phyloP scores from a whole-genome alignment of 83 land plant species.

The Picea engelmannii region DNA sequence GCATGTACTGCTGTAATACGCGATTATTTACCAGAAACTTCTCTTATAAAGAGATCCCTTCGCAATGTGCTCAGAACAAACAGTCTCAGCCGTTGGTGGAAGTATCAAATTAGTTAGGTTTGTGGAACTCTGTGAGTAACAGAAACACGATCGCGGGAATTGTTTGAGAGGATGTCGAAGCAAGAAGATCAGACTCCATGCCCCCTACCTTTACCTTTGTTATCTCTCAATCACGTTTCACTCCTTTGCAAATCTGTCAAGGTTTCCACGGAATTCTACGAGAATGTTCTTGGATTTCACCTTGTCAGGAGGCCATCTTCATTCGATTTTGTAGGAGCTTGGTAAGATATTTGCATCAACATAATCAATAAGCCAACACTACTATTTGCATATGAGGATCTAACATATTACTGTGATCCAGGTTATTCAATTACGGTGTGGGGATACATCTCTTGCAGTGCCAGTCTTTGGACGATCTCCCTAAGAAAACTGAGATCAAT shows the following conservation, averaged over 20 bases:
- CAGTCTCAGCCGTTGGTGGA: too few species aligned
- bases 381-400: neutral
- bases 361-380: neutral
- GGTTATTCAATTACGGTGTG: constrained; percentile 68
- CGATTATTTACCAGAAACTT: too few species aligned
- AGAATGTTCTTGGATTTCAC: constrained; percentile 28
- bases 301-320: constrained; percentile 33
- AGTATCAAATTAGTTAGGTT: too few species aligned
- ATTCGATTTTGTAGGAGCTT: constrained; percentile 39
- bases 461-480: neutral
- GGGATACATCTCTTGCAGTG: constrained; percentile 63
- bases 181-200: neutral
- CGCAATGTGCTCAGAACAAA: too few species aligned
- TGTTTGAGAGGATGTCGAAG: too few species aligned
- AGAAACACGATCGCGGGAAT: too few species aligned
- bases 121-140: too few species aligned
- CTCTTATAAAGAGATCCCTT: too few species aligned
- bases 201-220: constrained; percentile 27
- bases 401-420: neutral
- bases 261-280: constrained; percentile 25
- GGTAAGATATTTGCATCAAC: constrained; percentile 12
- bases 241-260: constrained; percentile 24
- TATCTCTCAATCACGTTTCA: constrained; percentile 39
- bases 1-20: too few species aligned
- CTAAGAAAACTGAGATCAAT: constrained; percentile 35